Percentiles rank a stretch among this genome's conserved stretches.
These are phyloP conservation scores for Cinchona pubescens DNA, from an alignment of 257 asterid species.

Conservation along the genomic window DNA sequence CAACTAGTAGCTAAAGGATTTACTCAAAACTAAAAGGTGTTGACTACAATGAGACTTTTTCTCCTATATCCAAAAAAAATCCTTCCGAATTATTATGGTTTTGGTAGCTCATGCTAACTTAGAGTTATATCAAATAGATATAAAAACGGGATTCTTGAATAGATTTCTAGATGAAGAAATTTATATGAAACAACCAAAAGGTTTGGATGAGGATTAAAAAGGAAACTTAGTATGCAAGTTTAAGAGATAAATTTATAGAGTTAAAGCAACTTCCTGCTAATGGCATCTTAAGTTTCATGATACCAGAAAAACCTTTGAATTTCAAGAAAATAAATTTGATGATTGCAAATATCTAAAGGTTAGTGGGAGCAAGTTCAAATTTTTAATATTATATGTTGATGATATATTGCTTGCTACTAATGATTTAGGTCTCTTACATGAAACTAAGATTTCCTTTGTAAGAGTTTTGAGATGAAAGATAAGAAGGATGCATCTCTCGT, in stretches of 20 bases:
- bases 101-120: not conserved
- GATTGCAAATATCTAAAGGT: not conserved
- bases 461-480: too few relatives aligned
- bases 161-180: not conserved
- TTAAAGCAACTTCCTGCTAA: too few relatives aligned
- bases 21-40: not conserved
- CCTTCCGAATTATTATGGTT: not conserved
- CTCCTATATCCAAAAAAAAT: too few relatives aligned
- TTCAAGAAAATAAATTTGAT: not conserved
- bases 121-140: not conserved
- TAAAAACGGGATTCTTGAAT: not conserved
- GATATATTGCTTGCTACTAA: not conserved
- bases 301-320: not conserved
- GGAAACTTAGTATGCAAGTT: not conserved
- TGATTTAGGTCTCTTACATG: not conserved
- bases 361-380: too few relatives aligned
- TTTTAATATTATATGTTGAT: too few relatives aligned
- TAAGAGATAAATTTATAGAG: not conserved
- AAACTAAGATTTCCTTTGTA: too few relatives aligned
- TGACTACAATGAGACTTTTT: not conserved
- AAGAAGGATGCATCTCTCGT: too few relatives aligned
- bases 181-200: too few relatives aligned
- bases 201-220: not conserved
- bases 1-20: not conserved
- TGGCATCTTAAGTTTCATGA: too few relatives aligned